Base-by-base conservation (phyloP, 345 rosid species). In the Turritis glabra region DNA sequence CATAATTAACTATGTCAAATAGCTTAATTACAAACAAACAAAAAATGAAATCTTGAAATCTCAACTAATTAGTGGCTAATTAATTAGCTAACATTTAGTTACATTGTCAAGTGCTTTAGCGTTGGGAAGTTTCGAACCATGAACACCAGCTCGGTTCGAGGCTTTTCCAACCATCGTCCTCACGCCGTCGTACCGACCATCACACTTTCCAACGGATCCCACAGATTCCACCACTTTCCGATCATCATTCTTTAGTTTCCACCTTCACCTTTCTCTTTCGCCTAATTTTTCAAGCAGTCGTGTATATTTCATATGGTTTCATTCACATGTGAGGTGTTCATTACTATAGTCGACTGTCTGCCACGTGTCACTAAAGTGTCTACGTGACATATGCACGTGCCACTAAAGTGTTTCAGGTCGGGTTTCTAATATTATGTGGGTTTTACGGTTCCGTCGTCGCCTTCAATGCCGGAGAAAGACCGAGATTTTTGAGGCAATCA, bases 111-210 rank as follows among this genome's bases (percentile, higher is more conserved):
- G 76, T 77, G 38, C 5, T 71, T 71, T 77, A 27, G 80, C 40
- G 23, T 64, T 25, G 21, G 76, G 72, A 40, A 55, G 38, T n/a
- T 54, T 47, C 0, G 77, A 64, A 71, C 80, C 80, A 57, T 71
- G 73, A 71, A 71, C 80, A 64, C 80, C 68, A 2, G 80, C 55
- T 77, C 80, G 72, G 55, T 77, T 41, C 3, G 77, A 71, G 7
- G 77, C 68, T 77, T 77, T 71, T 38, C 77, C 80, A 57, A 77
- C 68, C 73, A 71, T 56, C 10, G 73, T 71, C 62, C 77, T 77
- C 30, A 25, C 77, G 15, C 63, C 37, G 1, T 48, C 37, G 27
- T 40, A 71, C 23, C 67, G 25, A 65, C 7, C 14, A 57, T 72
- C 62, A 18, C 17, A 50, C 41, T 48, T 65, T 1, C 50, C 48